Conservation (phyloP, 495 filamentous ascomycete species). For the Podospora pseudoanserina region DNA sequence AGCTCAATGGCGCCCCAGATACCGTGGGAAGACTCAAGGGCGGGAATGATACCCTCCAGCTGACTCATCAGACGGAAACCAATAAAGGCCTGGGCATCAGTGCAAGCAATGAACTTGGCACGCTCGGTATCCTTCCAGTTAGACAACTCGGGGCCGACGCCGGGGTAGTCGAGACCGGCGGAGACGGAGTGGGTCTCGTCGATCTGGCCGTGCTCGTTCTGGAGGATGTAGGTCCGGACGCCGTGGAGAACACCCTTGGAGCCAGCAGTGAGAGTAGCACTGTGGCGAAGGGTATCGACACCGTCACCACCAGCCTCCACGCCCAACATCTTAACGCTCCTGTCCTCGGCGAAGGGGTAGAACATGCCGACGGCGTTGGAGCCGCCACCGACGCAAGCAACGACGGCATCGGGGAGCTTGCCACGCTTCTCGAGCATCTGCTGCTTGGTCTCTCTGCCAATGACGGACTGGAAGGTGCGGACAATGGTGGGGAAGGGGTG, state of each 20-base stretch:
- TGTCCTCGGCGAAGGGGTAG: constrained; percentile 87
- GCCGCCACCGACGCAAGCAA: constrained; percentile 94
- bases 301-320: constrained; percentile 98
- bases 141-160: constrained; percentile 88
- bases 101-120: constrained; percentile 86
- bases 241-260: constrained; percentile 92
- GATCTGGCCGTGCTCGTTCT: constrained; percentile 90
- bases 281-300: constrained; percentile 80
- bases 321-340: constrained; percentile 79
- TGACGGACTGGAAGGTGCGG: constrained; percentile 89
- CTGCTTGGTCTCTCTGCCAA: constrained; percentile 85
- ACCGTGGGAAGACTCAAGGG: constrained; percentile 89
- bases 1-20: constrained; percentile 84
- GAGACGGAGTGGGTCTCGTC: constrained; percentile 92
- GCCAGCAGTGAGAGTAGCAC: constrained; percentile 82
- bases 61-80: constrained; percentile 82
- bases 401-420: constrained; percentile 90
- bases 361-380: constrained; percentile 93
- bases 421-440: constrained; percentile 78
- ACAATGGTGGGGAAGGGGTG: constrained; percentile 97
- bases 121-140: constrained; percentile 86
- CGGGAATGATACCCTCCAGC: constrained; percentile 94
- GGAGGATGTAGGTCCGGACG: constrained; percentile 91
- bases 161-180: constrained; percentile 96
- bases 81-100: constrained; percentile 85